Evolutionary conservation across 2,329 filamentous ascomycete genomes (phyloP), one percentile per base, ranked within the genome.

Genomic region (Pseudohalonectria lignicola): DNA sequence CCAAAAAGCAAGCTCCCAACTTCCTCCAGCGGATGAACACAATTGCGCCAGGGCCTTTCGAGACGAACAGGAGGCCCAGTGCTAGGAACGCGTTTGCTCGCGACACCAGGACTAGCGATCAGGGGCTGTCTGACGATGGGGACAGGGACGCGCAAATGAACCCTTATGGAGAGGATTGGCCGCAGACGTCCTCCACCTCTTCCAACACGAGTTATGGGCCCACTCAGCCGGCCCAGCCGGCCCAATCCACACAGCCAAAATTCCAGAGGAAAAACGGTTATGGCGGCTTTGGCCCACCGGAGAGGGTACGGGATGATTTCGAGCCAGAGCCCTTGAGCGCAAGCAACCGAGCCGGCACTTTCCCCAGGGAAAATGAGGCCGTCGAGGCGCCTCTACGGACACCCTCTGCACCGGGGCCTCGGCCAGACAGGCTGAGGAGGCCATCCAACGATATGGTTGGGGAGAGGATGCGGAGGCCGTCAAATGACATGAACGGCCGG

Each of bases 31-130:
- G 76, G 37, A 74, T 84, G 67, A 72, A 83, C 46, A 69, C 63
- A 8, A 79, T 84, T 49, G 67, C 74, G 2, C 75, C 79, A 1
- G 79, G 77, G 0, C 79, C 80, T 0, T 83, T 85, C 48, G 74
- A 77, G 45, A 54, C 67, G 60, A 46, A 60, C 57, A 46, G 50
- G 39, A 49, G 45, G 46, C 45, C 45, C 25, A 41, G 46, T 19
- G 47, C 46, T n/a, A 49, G 52, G 12, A 61, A 62, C 18, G 20
- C n/a, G n/a, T n/a, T n/a, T n/a, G n/a, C n/a, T n/a, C n/a, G n/a
- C n/a, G n/a, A n/a, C n/a, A n/a, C n/a, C n/a, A n/a, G n/a, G n/a
- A n/a, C n/a, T n/a, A n/a, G n/a, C n/a, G n/a, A n/a, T n/a, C n/a
- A n/a, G n/a, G n/a, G n/a, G n/a, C n/a, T n/a, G n/a, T n/a, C n/a